Percentiles rank a stretch among this genome's conserved stretches.
These are phyloP conservation scores for Ceratobasidium sp. DNA, from an alignment of 1,284 basidiomycete genomes.

Conservation along the genomic window DNA sequence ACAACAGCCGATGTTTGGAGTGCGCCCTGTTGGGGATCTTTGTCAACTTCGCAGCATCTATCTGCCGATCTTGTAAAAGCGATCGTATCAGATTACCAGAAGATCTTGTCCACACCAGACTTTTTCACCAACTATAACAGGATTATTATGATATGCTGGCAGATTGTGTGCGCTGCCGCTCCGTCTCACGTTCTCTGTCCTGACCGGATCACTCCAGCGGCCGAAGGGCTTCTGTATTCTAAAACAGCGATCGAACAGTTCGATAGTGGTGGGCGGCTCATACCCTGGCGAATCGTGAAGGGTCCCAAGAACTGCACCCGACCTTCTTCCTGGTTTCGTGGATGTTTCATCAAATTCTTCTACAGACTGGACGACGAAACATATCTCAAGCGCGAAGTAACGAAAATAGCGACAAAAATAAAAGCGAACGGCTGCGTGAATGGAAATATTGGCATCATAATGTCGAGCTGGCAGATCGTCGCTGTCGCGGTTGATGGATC, in stretches of 20 bases:
- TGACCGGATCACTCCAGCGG: background rate
- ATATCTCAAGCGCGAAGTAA: background rate
- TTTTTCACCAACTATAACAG: background rate
- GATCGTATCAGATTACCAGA: background rate
- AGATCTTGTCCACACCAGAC: background rate
- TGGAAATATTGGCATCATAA: constrained; percentile 13
- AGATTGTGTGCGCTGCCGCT: background rate
- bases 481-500: no score
- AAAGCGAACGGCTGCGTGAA: background rate
- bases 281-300: background rate
- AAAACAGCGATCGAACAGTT: background rate
- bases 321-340: constrained; percentile 4
- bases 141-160: no score
- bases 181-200: background rate
- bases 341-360: constrained; percentile 6
- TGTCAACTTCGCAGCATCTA: background rate
- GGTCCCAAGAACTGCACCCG: no score
- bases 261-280: background rate
- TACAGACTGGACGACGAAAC: background rate
- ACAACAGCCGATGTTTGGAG: background rate
- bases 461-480: no score
- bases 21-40: background rate
- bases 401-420: background rate
- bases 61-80: background rate
- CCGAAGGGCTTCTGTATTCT: background rate